phyloP scores from a whole-genome alignment of 163 green algal species.

The Scenedesmus sp. region DNA sequence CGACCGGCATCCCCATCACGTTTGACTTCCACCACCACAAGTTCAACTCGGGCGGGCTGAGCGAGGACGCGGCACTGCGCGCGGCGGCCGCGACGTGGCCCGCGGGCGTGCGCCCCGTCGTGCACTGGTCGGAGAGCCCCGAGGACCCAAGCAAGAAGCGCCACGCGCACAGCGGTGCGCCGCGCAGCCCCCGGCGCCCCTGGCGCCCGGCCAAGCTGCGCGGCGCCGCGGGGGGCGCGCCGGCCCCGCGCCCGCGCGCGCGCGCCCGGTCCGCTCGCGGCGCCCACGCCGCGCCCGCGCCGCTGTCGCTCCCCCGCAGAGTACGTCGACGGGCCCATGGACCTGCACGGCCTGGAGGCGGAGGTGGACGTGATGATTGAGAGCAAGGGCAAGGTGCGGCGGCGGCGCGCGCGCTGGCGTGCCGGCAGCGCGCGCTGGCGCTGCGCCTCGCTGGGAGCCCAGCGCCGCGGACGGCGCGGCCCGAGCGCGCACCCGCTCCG shows the following conservation, averaged over 20 bases:
- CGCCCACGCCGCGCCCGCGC: background rate
- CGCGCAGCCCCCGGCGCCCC: background rate
- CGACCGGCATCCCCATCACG: slow-evolving; percentile 53
- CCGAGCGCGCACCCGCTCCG: too few species aligned
- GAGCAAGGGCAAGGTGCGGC: slow-evolving; percentile 60
- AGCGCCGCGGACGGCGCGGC: too few species aligned
- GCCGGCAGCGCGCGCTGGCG: slow-evolving; percentile 51
- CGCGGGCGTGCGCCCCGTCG: slow-evolving; percentile 65
- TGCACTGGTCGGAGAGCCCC: slow-evolving; percentile 79
- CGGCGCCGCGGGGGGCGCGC: too few species aligned
- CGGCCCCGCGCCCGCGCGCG: too few species aligned
- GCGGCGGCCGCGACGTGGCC: slow-evolving; percentile 66
- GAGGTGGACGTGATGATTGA: slow-evolving; percentile 67
- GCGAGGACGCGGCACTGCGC: slow-evolving; percentile 66
- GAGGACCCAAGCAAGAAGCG: slow-evolving; percentile 37
- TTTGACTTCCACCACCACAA: slow-evolving; percentile 87
- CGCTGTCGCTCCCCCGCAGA: too few species aligned
- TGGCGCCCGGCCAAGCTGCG: too few species aligned
- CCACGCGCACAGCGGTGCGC: slow-evolving; percentile 34
- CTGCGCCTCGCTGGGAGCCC: too few species aligned
- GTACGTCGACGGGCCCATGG: slow-evolving; percentile 51
- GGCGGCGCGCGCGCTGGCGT: too few species aligned
- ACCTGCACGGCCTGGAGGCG: slow-evolving; percentile 53
- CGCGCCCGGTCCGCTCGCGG: too few species aligned
- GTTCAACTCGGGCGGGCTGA: slow-evolving; percentile 59